Conservation (phyloP, 2,329 filamentous ascomycete species). For the Paraphaeosphaeria minitans region DNA sequence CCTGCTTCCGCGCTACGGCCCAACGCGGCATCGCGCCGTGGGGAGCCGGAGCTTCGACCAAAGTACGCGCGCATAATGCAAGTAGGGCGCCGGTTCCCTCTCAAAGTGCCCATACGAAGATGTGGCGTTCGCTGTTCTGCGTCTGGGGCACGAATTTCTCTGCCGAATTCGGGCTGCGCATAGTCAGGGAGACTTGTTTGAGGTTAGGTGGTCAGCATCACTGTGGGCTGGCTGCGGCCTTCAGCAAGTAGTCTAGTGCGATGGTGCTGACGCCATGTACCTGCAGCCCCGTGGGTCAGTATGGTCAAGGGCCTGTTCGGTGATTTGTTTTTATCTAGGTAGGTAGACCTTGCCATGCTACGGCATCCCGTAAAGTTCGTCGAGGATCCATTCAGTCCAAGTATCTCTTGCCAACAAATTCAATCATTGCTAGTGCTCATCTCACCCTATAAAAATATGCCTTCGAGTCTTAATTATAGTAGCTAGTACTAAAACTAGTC, state of each 20-base stretch:
- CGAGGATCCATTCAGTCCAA: too few relatives aligned
- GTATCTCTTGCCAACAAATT: too few relatives aligned
- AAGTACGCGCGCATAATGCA: not conserved
- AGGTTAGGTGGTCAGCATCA: not conserved
- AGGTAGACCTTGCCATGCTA: too few relatives aligned
- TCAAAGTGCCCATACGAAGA: too few relatives aligned
- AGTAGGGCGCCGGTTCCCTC: not conserved
- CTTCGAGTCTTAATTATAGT: too few relatives aligned
- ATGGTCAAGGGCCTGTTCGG: too few relatives aligned
- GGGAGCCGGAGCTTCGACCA: not conserved
- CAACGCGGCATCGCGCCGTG: not conserved
- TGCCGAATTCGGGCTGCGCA: not conserved
- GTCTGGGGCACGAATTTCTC: not conserved
- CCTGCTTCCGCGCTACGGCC: not conserved
- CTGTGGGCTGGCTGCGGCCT: not conserved
- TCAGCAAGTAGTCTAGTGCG: not conserved
- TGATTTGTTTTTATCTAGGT: too few relatives aligned
- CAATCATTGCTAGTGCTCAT: too few relatives aligned
- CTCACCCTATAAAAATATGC: too few relatives aligned
- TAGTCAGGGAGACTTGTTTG: not conserved
- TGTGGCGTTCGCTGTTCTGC: too few relatives aligned
- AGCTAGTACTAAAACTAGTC: too few relatives aligned
- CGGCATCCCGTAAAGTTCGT: too few relatives aligned
- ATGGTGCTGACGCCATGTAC: not conserved
- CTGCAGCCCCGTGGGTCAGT: not conserved